Base-by-base conservation (phyloP, 116 monocot species). In the Cymodocea nodosa region DNA sequence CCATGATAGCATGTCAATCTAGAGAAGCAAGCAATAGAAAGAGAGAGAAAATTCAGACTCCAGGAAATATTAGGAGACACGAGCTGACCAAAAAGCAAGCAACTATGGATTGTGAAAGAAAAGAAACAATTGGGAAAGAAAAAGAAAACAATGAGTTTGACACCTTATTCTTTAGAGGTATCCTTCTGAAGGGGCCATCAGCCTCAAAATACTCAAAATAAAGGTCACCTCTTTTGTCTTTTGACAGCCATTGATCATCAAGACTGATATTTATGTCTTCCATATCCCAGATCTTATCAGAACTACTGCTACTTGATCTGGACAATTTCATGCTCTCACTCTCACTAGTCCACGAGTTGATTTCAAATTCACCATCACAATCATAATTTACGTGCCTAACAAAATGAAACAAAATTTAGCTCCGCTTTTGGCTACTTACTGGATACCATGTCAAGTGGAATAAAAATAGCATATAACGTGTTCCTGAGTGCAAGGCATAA, bases 151-250 rank as follows among this genome's bases (percentile, higher is more conserved):
- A 13, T 35, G 48, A 19, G 17, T 16, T 16, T 14, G 22, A 20
- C 75, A 92, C 92, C 78, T 77, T 85, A 53, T 82, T 77, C 14
- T 66, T 62, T 10, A 93, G 80, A 24, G 93, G 88, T 49, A 74
- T 20, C 61, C 93, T 73, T 63, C 60, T 59, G 55, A 75, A 80
- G 22, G 93, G 93, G 44, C 77, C 66, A 57, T 36, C 64, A 12
- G 35, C 56, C 64, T 93, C 93, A 16, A 81, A 64, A 71, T 83
- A 83, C 24, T 93, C 75, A 4, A 83, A 78, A 60, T 83, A 85
- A 37, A 93, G 74, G 19, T 81, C 64, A 17, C 85, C 81, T 0
- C 71, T 13, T 6, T 68, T 67, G 49, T 81, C 79, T 14, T 40
- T 65, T 22, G 22, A 44, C 54, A 10, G 15, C 16, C 20, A 58